Evolutionary conservation across 2,329 filamentous ascomycete genomes (phyloP).

Genomic region (Sporothrix phasma): DNA sequence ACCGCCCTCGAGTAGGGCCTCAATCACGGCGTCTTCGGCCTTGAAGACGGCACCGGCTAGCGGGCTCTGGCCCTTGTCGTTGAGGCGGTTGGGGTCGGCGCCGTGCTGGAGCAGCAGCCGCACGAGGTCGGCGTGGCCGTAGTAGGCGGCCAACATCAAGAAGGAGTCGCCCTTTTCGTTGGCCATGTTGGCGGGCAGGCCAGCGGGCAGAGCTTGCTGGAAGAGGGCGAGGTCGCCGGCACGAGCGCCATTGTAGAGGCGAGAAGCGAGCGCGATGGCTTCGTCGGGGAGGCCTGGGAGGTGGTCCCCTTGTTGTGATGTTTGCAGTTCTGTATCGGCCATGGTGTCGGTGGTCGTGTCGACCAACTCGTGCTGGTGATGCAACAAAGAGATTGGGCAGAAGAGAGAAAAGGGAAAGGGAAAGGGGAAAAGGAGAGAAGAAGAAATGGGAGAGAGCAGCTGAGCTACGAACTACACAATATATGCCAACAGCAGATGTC

Average conservation of each 20-base stretch:
- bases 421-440: background rate
- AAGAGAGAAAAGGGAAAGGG: background rate
- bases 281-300: background rate
- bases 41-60: constrained; percentile 67
- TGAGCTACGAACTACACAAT: too few relatives aligned
- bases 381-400: background rate
- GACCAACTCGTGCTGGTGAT: background rate
- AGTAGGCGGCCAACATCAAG: constrained; percentile 63
- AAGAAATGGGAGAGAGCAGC: too few relatives aligned
- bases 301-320: background rate
- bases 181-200: constrained; percentile 59
- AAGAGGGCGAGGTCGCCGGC: constrained; percentile 48
- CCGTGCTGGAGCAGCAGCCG: constrained; percentile 50
- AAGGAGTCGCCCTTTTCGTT: constrained; percentile 66
- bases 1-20: constrained; percentile 41
- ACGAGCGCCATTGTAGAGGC: constrained; percentile 58
- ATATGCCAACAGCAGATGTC: too few relatives aligned
- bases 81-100: constrained; percentile 57
- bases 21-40: constrained; percentile 54
- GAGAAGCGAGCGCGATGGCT: constrained; percentile 49
- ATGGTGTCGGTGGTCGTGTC: background rate
- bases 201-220: constrained; percentile 52
- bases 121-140: constrained; percentile 54
- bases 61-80: constrained; percentile 58
- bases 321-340: background rate